Conservation (phyloP, 1,139 yeast species). For the Suhomyces anneliseae region DNA sequence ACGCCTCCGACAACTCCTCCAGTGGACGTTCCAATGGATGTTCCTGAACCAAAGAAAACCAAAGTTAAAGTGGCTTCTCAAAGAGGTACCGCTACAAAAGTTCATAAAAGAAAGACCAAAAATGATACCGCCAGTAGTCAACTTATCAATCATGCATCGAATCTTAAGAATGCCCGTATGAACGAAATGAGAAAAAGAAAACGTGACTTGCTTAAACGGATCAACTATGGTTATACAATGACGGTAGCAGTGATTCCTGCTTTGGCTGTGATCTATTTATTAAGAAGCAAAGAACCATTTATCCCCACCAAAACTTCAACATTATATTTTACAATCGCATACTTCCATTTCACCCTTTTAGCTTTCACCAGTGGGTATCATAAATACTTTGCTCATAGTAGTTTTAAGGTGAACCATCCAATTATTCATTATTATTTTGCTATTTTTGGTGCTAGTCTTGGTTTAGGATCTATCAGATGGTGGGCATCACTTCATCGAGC, state of each 20-base stretch:
- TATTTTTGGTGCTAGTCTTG: conserved; percentile 57
- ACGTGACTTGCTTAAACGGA: conserved; percentile 24
- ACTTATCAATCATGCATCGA: conserved; percentile 24
- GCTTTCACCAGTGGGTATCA: conserved; percentile 61
- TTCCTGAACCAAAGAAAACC: neutral
- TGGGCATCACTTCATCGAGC: conserved; percentile 71
- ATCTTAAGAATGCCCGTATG: conserved; percentile 21
- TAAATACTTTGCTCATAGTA: conserved; percentile 62
- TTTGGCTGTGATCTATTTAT: conserved; percentile 18
- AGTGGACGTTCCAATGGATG: neutral
- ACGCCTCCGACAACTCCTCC: conserved; percentile 4
- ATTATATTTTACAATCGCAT: conserved; percentile 31
- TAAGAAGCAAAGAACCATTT: conserved; percentile 14
- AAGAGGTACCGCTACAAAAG: conserved; percentile 13
- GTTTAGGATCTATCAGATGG: conserved; percentile 60
- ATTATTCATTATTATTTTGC: conserved; percentile 46
- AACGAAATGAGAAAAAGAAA: conserved; percentile 22
- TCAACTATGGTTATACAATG: conserved; percentile 21
- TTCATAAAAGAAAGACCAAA: conserved; percentile 22
- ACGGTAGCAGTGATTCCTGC: conserved; percentile 25
- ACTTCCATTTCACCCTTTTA: conserved; percentile 42
- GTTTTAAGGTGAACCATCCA: conserved; percentile 42
- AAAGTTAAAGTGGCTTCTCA: neutral
- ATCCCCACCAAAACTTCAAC: conserved; percentile 28
- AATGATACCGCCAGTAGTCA: conserved; percentile 10